Evolutionary conservation across 2,329 filamentous ascomycete species (phyloP).

Genomic region (Scedosporium minutisporum): DNA sequence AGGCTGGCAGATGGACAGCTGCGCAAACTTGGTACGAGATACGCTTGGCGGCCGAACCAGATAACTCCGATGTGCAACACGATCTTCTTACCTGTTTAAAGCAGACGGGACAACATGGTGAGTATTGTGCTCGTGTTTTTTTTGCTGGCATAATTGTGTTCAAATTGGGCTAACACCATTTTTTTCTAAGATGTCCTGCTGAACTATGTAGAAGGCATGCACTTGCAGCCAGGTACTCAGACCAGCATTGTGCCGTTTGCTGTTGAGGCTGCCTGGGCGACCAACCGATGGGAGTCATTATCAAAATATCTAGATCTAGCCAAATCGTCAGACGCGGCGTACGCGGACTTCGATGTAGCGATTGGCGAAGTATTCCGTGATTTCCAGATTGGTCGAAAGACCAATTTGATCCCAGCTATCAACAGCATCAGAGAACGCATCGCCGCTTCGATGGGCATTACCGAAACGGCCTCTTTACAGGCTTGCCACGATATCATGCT

Average conservation of each 20-base stretch:
- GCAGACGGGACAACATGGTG: conserved; percentile 91
- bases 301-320: conserved; percentile 46
- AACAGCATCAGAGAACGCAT: conserved; percentile 58
- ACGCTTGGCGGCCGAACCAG: conserved; percentile 68
- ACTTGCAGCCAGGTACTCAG: conserved; percentile 38
- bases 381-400: conserved; percentile 43
- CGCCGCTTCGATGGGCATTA: conserved; percentile 63
- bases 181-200: conserved; percentile 60
- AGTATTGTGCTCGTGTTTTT: conserved; percentile 16
- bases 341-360: conserved; percentile 71
- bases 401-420: conserved; percentile 44
- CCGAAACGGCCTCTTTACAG: conserved; percentile 70
- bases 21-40: conserved; percentile 98
- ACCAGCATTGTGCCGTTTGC: conserved; percentile 70
- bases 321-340: conserved; percentile 24
- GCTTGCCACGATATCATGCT: conserved; percentile 78
- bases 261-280: conserved; percentile 86
- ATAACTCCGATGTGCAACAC: conserved; percentile 67
- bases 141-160: neutral
- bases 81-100: conserved; percentile 82
- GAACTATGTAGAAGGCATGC: conserved; percentile 75
- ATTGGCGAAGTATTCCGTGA: conserved; percentile 53
- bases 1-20: conserved; percentile 85
- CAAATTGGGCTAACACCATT: neutral
- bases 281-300: conserved; percentile 69